Evolutionary conservation across 345 rosid genomes (phyloP), one percentile per base, ranked within the genome.

Genomic region (Bruguiera gymnorhiza): DNA sequence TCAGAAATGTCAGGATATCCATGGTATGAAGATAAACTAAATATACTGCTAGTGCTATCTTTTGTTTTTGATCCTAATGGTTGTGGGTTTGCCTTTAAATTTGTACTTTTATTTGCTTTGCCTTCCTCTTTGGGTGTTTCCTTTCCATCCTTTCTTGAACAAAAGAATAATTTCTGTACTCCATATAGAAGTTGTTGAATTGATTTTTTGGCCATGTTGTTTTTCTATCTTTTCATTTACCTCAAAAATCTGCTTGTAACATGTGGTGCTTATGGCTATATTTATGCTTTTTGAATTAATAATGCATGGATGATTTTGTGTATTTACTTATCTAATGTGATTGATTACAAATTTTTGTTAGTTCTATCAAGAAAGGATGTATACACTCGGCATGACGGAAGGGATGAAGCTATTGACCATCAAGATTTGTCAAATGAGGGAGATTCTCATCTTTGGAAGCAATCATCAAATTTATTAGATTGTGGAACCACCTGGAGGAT

Each of bases 1-100:
- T 32, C 73, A 73, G 63, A 80, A 75, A 55, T 81, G 65, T 54
- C 71, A 56, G 63, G 79, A 74, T 75, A 88, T 52, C 37, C 58
- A 10, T 60, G 76, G 88, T 86, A 81, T 70, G 77, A 63, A 34
- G 34, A 59, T 66, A 7, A 8, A 3, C 51, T 63, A 31, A 20
- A 52, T n/a, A 39, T 9, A 24, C 15, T 24, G 16, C 16, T 26
- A 24, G 9, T 23, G 26, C 29, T 23, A 43, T 56, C 29, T 55
- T 55, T 55, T 55, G 13, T 20, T 54, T 24, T 6, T 54, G 27
- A 20, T 24, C 16, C 30, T 24, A 43, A 9, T 30, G 16, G 8
- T 52, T 70, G 8, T 52, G 53, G 20, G 5, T 21, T 20, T 23
- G 53, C 29, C 58, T 43, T 63, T 34, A 11, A 24, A 20, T 70